Evolutionary conservation across 2,329 filamentous ascomycete species (phyloP), one percentile per base, ranked within the genome.

Genomic region (Scleromitrula shiraiana): DNA sequence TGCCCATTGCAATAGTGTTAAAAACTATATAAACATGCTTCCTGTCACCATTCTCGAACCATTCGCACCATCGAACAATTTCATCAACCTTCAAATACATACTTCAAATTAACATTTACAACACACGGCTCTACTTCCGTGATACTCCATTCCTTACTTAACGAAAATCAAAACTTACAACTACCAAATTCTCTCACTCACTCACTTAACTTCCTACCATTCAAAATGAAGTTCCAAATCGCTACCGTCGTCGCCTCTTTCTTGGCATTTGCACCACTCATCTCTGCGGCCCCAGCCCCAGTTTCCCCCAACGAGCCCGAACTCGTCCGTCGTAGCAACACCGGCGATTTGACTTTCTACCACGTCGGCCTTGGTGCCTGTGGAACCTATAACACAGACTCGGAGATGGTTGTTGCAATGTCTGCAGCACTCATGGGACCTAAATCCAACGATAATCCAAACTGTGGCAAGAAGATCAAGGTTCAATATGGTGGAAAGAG

Each of bases 311-410:
- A 41, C 7, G 27, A 47, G 36, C n/a, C 27, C 12, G 36, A 41
- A 27, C 37, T 47, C 22, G 36, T 32, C 12, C 36, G 44, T 10
- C 44, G 44, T 19, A 12, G n/a, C 30, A 41, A 41, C 69, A 61
- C 62, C 0, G 87, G 86, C 51, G 77, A 89, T 41, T 73, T 88
- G 57, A 93, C 88, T 50, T 90, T 79, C 72, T 93, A 86, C 69
- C 68, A 73, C 30, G 70, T 83, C 41, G 87, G 83, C 36, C 63
- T 84, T 7, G 83, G 83, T 50, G 67, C 82, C 20, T 93, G 88
- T 62, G 86, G 85, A 44, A 65, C 64, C 35, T 75, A 79, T 56
- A 80, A 70, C 33, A 78, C 79, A 58, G 63, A 67, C 54, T 64
- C 62, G 3, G 71, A 80, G 22, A 71, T 77, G 63, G 79, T 88